phyloP scores from a whole-genome alignment of 2,329 filamentous ascomycete genomes.

The Aspergillus oerlinghausenensis region DNA sequence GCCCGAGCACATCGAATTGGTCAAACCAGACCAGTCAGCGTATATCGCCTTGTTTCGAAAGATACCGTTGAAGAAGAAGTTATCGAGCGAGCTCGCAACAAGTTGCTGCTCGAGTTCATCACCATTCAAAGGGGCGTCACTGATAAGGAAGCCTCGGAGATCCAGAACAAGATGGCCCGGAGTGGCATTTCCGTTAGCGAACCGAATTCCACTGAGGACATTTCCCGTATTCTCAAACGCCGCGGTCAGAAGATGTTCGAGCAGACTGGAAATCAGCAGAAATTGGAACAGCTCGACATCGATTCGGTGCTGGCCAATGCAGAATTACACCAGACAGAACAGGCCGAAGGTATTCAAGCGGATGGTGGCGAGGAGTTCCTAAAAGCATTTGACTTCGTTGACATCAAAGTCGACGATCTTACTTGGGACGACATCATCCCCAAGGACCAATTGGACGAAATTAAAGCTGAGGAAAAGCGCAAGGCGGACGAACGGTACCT shows the following conservation, averaged over 20 bases:
- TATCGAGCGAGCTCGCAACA: slow-evolving; percentile 91
- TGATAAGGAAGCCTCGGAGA: slow-evolving; percentile 81
- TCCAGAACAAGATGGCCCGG: slow-evolving; percentile 72
- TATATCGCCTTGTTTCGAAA: slow-evolving; percentile 94
- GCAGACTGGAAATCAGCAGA: slow-evolving; percentile 92
- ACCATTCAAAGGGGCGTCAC: slow-evolving; percentile 97
- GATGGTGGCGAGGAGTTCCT: slow-evolving; percentile 97
- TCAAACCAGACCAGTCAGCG: slow-evolving; percentile 91
- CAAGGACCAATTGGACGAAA: slow-evolving; percentile 80
- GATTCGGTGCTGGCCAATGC: slow-evolving; percentile 96
- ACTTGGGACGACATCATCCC: slow-evolving; percentile 99
- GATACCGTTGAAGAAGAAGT: slow-evolving; percentile 98
- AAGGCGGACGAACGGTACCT: slow-evolving; percentile 79
- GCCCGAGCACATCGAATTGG: slow-evolving; percentile 96
- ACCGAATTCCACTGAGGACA: slow-evolving; percentile 87
- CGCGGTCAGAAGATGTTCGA: slow-evolving; percentile 99
- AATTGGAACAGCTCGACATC: slow-evolving; percentile 94
- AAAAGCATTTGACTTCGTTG: slow-evolving; percentile 82
- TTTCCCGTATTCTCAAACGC: slow-evolving; percentile 93
- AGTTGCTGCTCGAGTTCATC: slow-evolving; percentile 93
- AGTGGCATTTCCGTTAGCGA: slow-evolving; percentile 60
- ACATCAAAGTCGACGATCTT: slow-evolving; percentile 88
- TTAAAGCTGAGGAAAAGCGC: slow-evolving; percentile 84
- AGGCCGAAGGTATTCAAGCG: slow-evolving; percentile 88
- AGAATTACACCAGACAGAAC: slow-evolving; percentile 93